phyloP scores from a whole-genome alignment of 768 basidiomycete species.

The Phallus indusiatus region DNA sequence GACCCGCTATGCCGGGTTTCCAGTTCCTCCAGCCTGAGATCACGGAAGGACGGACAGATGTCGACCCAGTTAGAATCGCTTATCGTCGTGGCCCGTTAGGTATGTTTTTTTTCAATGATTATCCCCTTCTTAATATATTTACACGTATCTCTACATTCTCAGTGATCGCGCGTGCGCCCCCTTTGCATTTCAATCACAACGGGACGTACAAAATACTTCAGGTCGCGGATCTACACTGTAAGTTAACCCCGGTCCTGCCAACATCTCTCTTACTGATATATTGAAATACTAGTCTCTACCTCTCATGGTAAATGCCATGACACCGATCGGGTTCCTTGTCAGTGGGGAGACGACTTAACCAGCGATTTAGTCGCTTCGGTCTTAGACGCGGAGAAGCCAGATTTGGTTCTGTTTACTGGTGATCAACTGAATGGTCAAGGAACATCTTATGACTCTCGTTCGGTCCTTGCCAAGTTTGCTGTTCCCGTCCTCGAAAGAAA shows the following conservation, averaged over 20 bases:
- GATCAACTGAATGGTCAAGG: conserved; percentile 85
- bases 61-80: conserved; percentile 53
- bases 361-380: conserved; percentile 58
- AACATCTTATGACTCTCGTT: conserved; percentile 82
- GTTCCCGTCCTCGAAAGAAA: conserved; percentile 59
- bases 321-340: conserved; percentile 41
- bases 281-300: conserved; percentile 40
- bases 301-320: conserved; percentile 71
- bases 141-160: neutral
- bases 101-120: conserved; percentile 25
- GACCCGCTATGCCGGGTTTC: conserved; percentile 80
- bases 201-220: conserved; percentile 87
- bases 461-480: conserved; percentile 84
- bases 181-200: conserved; percentile 70
- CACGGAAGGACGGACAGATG: conserved; percentile 29
- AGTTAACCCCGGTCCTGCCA: neutral
- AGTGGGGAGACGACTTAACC: conserved; percentile 71
- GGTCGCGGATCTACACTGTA: conserved; percentile 85
- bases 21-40: conserved; percentile 57
- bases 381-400: conserved; percentile 77
- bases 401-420: conserved; percentile 85
- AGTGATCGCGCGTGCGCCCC: conserved; percentile 60
- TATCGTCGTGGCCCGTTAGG: conserved; percentile 67
- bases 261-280: neutral
- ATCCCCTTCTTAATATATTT: conserved; percentile 6